Evolutionary conservation across 257 asterid species (phyloP).

Genomic region (Solanum etuberosum): DNA sequence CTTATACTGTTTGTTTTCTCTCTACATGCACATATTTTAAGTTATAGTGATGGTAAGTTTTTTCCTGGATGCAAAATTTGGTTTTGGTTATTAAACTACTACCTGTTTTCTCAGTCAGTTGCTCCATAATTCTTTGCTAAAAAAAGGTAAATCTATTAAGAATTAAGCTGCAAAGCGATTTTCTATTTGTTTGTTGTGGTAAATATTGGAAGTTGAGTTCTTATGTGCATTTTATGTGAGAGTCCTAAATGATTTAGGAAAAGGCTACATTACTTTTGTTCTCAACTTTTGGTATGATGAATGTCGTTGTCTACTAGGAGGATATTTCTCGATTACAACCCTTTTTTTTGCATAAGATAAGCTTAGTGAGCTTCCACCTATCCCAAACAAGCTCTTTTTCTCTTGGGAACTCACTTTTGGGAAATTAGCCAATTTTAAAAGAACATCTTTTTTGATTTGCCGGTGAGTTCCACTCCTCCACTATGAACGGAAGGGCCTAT

Average conservation of each 20-base stretch:
- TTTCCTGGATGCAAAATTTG: not conserved
- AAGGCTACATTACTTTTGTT: not conserved
- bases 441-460: not conserved
- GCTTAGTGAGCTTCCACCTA: not conserved
- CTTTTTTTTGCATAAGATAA: not conserved
- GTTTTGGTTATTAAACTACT: not conserved
- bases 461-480: not conserved
- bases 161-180: not conserved
- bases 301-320: not conserved
- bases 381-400: not conserved
- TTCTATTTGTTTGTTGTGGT: not conserved
- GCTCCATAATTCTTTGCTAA: not conserved
- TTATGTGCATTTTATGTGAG: not conserved
- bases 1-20: not conserved
- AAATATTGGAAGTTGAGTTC: not conserved
- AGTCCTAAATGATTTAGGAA: not conserved
- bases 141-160: not conserved
- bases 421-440: not conserved
- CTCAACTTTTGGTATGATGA: not conserved
- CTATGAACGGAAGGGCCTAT: not conserved
- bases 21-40: not conserved
- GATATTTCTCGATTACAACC: not conserved
- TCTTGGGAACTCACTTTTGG: not conserved
- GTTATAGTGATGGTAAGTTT: not conserved
- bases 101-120: not conserved